phyloP scores from a whole-genome alignment of 2,329 filamentous ascomycete species.

The Amauroascus niger region DNA sequence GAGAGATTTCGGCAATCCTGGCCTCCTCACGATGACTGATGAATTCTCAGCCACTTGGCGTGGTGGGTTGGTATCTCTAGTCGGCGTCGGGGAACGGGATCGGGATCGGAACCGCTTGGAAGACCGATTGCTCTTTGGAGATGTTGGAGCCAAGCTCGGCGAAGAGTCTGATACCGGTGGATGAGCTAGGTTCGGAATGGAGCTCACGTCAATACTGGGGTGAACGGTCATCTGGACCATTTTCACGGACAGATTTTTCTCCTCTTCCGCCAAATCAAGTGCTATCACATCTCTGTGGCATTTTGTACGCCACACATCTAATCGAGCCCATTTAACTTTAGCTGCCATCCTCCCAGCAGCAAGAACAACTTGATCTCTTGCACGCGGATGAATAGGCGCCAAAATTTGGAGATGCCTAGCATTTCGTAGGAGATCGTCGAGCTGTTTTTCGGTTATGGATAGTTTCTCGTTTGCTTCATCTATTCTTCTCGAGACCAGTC shows the following conservation, averaged over 20 bases:
- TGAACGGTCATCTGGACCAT: neutral
- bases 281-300: slow-evolving; percentile 83
- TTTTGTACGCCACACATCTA: slow-evolving; percentile 84
- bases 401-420: slow-evolving; percentile 81
- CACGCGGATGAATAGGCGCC: slow-evolving; percentile 83
- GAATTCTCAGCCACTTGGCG: slow-evolving; percentile 20
- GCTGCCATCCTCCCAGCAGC: slow-evolving; percentile 76
- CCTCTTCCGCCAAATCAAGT: slow-evolving; percentile 76
- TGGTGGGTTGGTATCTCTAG: slow-evolving; percentile 7
- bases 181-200: slow-evolving; percentile 15
- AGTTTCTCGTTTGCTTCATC: slow-evolving; percentile 73
- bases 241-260: slow-evolving; percentile 6
- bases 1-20: slow-evolving; percentile 27
- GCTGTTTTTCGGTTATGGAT: slow-evolving; percentile 58
- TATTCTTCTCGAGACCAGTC: slow-evolving; percentile 77
- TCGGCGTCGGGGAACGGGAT: slow-evolving; percentile 13
- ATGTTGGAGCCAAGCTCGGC: slow-evolving; percentile 21
- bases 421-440: slow-evolving; percentile 77
- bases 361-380: slow-evolving; percentile 73
- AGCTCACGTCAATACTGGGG: neutral
- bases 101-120: slow-evolving; percentile 12
- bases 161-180: slow-evolving; percentile 15
- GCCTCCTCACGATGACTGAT: slow-evolving; percentile 23
- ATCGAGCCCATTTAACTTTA: slow-evolving; percentile 84
- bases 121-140: slow-evolving; percentile 21